Evolutionary conservation across 1,284 basidiomycete genomes (phyloP).

Genomic region (Boletus smithii): DNA sequence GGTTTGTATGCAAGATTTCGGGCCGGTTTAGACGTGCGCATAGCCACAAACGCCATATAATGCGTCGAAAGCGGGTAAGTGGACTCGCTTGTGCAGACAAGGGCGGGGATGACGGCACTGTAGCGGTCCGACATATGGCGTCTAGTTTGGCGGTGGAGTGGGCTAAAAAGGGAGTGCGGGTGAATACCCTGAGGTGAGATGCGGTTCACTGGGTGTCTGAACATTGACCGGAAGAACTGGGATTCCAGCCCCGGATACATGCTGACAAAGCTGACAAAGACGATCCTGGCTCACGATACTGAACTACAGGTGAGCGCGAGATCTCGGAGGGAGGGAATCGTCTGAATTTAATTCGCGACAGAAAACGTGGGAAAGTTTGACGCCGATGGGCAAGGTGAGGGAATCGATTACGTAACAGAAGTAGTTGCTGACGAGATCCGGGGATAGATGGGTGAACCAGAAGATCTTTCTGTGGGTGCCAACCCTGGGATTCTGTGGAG

Average conservation of each 20-base stretch:
- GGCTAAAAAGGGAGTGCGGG: slow-evolving; percentile 82
- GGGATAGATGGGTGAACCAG: slow-evolving; percentile 71
- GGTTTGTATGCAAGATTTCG: not conserved
- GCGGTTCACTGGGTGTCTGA: not conserved
- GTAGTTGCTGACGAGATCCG: slow-evolving; percentile 5
- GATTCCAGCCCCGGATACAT: slow-evolving; percentile 83
- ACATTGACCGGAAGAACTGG: slow-evolving; percentile 4
- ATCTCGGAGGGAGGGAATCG: too few relatives aligned
- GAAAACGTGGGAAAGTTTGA: slow-evolving; percentile 87
- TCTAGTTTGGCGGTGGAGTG: slow-evolving; percentile 85
- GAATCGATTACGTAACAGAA: not conserved
- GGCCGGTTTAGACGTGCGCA: slow-evolving; percentile 2
- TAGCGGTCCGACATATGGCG: slow-evolving; percentile 87
- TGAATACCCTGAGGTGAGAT: slow-evolving; percentile 70
- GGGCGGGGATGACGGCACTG: slow-evolving; percentile 6
- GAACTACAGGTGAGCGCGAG: slow-evolving; percentile 59
- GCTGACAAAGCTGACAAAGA: slow-evolving; percentile 82
- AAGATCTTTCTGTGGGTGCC: slow-evolving; percentile 62
- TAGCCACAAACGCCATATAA: slow-evolving; percentile 95
- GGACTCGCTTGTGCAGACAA: not conserved
- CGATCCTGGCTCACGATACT: slow-evolving; percentile 68
- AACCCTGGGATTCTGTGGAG: not conserved
- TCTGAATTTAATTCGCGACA: slow-evolving; percentile 30
- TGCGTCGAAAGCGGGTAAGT: slow-evolving; percentile 81
- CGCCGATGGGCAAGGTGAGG: slow-evolving; percentile 80